Evolutionary conservation across 2,329 filamentous ascomycete species (phyloP).

Genomic region (Tolypocladium pustulatum): DNA sequence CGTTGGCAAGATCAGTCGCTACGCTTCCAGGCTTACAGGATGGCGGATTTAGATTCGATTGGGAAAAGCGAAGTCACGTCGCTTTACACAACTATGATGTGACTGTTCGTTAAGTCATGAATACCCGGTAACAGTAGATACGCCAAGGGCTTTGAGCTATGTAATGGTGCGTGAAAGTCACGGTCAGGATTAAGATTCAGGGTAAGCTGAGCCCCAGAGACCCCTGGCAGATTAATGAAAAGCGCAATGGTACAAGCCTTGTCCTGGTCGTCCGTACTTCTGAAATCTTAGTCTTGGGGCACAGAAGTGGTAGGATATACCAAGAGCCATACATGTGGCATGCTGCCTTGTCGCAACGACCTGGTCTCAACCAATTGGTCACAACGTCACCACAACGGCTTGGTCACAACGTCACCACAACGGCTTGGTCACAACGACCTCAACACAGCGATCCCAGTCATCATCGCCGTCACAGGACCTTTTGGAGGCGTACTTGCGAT

Average conservation of each 20-base stretch:
- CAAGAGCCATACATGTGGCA: too few species aligned
- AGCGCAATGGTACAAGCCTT: background rate
- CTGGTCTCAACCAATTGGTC: too few species aligned
- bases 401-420: background rate
- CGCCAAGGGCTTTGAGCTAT: background rate
- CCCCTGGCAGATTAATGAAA: background rate
- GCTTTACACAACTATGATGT: too few species aligned
- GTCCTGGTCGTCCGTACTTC: background rate
- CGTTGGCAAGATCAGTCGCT: background rate
- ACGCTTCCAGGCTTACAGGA: background rate
- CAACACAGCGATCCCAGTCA: background rate
- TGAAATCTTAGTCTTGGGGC: background rate
- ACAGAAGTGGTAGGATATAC: too few species aligned
- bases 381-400: background rate
- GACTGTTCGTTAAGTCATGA: too few species aligned
- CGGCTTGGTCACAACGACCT: background rate
- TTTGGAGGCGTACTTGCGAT: background rate
- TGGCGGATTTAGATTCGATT: too few species aligned
- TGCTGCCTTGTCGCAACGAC: background rate
- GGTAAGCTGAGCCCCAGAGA: too few species aligned
- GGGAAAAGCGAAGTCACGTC: too few species aligned
- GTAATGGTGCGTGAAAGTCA: background rate
- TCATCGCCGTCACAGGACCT: background rate
- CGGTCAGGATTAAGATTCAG: background rate
- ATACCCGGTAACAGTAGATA: background rate